Evolutionary conservation across 495 filamentous ascomycete genomes (phyloP).

Genomic region (Penicillium cosmopolitanum): DNA sequence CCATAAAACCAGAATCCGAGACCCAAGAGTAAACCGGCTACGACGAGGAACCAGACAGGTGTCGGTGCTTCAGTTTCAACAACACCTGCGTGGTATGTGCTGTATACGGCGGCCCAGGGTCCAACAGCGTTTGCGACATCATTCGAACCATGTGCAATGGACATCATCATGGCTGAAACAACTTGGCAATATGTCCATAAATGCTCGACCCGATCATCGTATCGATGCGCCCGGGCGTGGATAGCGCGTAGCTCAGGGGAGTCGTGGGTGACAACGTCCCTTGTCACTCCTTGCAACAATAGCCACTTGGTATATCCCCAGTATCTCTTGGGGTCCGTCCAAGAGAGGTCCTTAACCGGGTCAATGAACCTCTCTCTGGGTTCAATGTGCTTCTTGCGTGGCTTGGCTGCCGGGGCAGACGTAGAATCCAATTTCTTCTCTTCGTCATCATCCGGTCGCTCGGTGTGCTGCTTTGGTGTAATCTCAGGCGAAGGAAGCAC

Average conservation of each 20-base stretch:
- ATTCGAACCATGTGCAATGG: conserved; percentile 77
- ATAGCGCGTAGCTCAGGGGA: conserved; percentile 53
- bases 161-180: conserved; percentile 67
- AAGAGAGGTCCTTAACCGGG: conserved; percentile 34
- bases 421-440: not conserved
- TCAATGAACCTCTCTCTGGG: conserved; percentile 41
- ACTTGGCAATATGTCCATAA: conserved; percentile 72
- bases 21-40: conserved; percentile 59
- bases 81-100: conserved; percentile 51
- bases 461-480: conserved; percentile 54
- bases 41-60: conserved; percentile 68
- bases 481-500: conserved; percentile 54
- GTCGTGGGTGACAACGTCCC: conserved; percentile 58
- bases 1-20: conserved; percentile 73
- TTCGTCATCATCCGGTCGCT: not conserved
- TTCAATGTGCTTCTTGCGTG: conserved; percentile 27
- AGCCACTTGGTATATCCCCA: conserved; percentile 47
- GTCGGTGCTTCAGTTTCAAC: conserved; percentile 53
- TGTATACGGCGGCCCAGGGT: conserved; percentile 66
- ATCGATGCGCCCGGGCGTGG: conserved; percentile 64
- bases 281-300: conserved; percentile 61
- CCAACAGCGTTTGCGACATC: conserved; percentile 75
- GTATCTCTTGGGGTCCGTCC: conserved; percentile 39
- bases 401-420: conserved; percentile 50
- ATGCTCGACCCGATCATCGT: conserved; percentile 73